phyloP scores from a whole-genome alignment of 768 basidiomycete genomes.

The Tulasnella sp. region DNA sequence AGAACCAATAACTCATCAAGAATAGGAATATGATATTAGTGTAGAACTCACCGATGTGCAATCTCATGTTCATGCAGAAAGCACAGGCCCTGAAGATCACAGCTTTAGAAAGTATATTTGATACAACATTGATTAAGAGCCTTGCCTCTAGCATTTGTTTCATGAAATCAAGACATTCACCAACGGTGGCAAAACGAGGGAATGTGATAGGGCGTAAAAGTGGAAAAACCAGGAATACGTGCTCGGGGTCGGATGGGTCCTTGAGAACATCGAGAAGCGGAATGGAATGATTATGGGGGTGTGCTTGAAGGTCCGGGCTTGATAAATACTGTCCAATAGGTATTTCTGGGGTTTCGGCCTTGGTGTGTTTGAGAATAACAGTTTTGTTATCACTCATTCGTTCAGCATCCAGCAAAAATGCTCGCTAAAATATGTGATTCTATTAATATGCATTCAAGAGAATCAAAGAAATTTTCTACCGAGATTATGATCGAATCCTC shows the following conservation, averaged over 20 bases:
- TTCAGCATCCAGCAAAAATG: not conserved
- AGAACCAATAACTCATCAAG: not conserved
- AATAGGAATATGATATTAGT: not conserved
- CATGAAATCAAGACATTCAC: not conserved
- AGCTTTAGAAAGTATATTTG: not conserved
- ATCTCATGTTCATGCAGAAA: constrained; percentile 13
- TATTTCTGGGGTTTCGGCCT: not conserved
- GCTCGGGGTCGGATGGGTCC: not conserved
- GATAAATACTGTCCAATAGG: constrained; percentile 1
- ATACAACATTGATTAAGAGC: not conserved
- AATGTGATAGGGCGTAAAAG: not conserved
- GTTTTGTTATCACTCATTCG: not conserved
- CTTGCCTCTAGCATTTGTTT: constrained; percentile 6
- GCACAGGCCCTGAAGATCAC: constrained; percentile 2
- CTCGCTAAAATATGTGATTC: not conserved
- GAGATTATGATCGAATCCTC: no score
- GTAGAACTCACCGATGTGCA: constrained; percentile 7
- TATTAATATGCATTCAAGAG: no score
- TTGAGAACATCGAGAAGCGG: not conserved
- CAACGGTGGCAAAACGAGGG: not conserved
- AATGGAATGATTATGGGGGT: not conserved
- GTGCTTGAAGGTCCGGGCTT: not conserved
- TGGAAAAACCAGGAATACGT: constrained; percentile 3
- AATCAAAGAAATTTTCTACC: no score
- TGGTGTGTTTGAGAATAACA: constrained; percentile 7